A percentile compares a stretch with the other conserved stretches of the same genome.
Conservation (phyloP, 225 moss, liverwort and hornwort genomes). For the Bryum argenteum region DNA sequence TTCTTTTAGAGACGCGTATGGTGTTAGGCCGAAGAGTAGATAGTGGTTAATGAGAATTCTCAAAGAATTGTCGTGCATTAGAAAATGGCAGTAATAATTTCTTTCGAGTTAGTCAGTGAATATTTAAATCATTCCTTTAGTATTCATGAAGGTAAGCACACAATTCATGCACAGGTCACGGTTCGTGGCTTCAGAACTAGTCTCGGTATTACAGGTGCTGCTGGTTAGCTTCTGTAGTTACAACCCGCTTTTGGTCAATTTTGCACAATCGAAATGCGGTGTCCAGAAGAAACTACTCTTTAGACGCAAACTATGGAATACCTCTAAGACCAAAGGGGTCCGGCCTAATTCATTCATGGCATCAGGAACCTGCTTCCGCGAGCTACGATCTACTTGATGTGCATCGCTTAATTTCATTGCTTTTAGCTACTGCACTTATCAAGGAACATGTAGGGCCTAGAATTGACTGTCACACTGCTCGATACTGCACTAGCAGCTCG, state of each 20-base stretch:
- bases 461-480: conserved; percentile 13
- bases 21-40: conserved; percentile 20
- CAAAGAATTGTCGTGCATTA: conserved; percentile 19
- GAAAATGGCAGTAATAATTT: conserved; percentile 15
- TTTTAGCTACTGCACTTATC: neutral
- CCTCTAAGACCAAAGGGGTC: neutral
- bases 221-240: neutral
- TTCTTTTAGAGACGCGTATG: conserved; percentile 10
- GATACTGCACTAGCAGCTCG: conserved; percentile 24
- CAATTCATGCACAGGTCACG: too few species aligned
- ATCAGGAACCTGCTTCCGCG: neutral
- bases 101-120: conserved; percentile 3
- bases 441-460: conserved; percentile 10
- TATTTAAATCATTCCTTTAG: neutral
- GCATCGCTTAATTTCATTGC: neutral
- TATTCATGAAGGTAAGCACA: too few species aligned
- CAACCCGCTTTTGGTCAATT: neutral
- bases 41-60: conserved; percentile 4
- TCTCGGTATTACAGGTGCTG: too few species aligned
- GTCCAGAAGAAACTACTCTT: neutral
- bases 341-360: neutral
- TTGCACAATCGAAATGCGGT: conserved; percentile 7
- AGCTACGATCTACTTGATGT: neutral
- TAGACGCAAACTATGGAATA: neutral
- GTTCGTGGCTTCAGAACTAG: too few species aligned